A percentile compares a stretch with the other conserved stretches of the same genome.
Evolutionary conservation across 495 filamentous ascomycete species (phyloP).

Genomic region (Daldinia loculata): DNA sequence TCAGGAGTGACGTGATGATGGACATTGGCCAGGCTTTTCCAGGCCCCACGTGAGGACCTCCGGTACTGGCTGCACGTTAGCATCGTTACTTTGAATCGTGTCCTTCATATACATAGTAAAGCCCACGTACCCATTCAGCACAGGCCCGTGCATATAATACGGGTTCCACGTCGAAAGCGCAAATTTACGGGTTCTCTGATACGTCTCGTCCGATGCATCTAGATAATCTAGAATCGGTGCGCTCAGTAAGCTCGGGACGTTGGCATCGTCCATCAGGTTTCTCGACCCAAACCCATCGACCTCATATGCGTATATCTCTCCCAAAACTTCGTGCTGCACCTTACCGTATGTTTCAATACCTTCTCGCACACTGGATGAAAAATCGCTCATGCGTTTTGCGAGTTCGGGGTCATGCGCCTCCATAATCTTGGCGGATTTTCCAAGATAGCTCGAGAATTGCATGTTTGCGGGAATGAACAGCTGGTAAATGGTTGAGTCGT

Average conservation of each 20-base stretch:
- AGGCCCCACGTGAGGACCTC: conserved; percentile 65
- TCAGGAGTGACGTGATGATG: conserved; percentile 64
- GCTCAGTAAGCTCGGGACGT: conserved; percentile 66
- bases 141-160: conserved; percentile 67
- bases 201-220: conserved; percentile 56
- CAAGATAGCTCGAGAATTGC: conserved; percentile 70
- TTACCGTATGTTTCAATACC: conserved; percentile 63
- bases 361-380: conserved; percentile 55
- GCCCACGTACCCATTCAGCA: conserved; percentile 60
- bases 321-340: conserved; percentile 54
- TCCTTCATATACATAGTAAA: conserved; percentile 12
- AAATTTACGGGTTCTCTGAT: conserved; percentile 64
- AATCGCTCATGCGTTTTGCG: conserved; percentile 57
- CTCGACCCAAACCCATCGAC: conserved; percentile 65
- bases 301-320: conserved; percentile 68
- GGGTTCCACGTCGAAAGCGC: conserved; percentile 65
- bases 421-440: conserved; percentile 59
- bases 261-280: conserved; percentile 76
- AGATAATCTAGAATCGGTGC: conserved; percentile 65
- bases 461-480: conserved; percentile 72
- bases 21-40: conserved; percentile 66
- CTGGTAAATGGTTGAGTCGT: conserved; percentile 67
- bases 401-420: conserved; percentile 51
- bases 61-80: conserved; percentile 59
- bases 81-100: conserved; percentile 51